Base-by-base conservation (phyloP, 1,284 basidiomycete genomes). In the Golubevia sp. region DNA sequence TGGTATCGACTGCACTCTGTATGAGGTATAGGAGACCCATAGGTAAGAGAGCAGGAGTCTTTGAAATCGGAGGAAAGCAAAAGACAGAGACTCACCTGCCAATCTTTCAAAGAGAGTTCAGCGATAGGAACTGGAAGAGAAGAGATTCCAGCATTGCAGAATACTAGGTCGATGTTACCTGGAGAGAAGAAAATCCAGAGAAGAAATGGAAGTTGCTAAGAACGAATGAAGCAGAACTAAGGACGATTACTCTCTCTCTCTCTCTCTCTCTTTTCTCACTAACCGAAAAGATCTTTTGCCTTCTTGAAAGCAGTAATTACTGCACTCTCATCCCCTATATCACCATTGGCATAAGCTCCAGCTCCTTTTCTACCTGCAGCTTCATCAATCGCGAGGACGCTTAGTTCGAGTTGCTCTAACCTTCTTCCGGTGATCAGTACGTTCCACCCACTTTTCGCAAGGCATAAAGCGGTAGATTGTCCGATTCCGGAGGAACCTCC, bases 91-190 rank as follows among this genome's bases (percentile, higher is more conserved):
- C n/a, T n/a, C n/a, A n/a, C n/a, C n/a, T 76, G 63, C 71, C 71
- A 74, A 59, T 76, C 72, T 26, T 61, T 61, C 13, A 74, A 60
- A 55, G 64, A 68, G 51, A 68, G 67, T 6, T 76, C 64, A 2
- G 56, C 63, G 23, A 76, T 34, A 8, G 72, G 67, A 1, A 69
- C 70, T 26, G 71, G 68, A 21, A 71, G 68, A 34, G 74, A 66
- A 4, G 66, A 69, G 57, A 74, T 73, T 25, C 73, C 73, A 21
- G 73, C 74, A 53, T 76, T 76, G 62, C 64, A 67, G 49, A 76
- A 76, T 30, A 76, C 64, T 3, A 76, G 65, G 23, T 74, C 73
- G 21, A 76, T 55, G 1, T 66, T 59, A 34, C 74, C 74, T n/a
- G 67, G 58, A 49, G 7, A 4, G 1, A 8, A 5, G n/a, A 25